Percentiles rank a stretch among this genome's conserved stretches.
These are phyloP conservation scores for Stereum hirsutum DNA, from an alignment of 1,284 basidiomycete genomes.

Conservation along the genomic window DNA sequence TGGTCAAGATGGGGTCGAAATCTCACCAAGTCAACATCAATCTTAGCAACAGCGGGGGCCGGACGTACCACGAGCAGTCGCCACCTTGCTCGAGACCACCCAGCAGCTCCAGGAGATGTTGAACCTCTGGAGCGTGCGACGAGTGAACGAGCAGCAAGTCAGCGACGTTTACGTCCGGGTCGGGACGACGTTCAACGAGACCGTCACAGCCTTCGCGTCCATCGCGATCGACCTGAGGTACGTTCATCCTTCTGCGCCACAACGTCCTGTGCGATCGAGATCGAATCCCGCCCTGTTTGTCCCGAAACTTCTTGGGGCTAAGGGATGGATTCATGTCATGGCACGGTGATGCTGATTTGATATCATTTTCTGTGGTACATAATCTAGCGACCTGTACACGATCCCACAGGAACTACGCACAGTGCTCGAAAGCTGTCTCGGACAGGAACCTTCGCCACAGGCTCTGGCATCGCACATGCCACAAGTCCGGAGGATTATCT, in stretches of 20 bases:
- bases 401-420: conserved; percentile 75
- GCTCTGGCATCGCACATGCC: conserved; percentile 75
- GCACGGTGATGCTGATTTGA: conserved; percentile 2
- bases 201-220: conserved; percentile 71
- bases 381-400: conserved; percentile 81
- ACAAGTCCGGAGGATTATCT: conserved; percentile 71
- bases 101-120: conserved; percentile 81
- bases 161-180: conserved; percentile 90
- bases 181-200: conserved; percentile 89
- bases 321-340: conserved; percentile 2
- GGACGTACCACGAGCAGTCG: conserved; percentile 65
- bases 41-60: conserved; percentile 8
- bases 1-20: no score
- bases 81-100: conserved; percentile 77
- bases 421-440: conserved; percentile 79
- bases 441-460: conserved; percentile 73
- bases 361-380: conserved; percentile 6
- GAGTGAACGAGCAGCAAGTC: conserved; percentile 70
- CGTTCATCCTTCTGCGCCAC: conserved; percentile 17
- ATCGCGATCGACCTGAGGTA: conserved; percentile 80
- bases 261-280: no score
- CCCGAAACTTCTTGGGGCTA: no score
- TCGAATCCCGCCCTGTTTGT: no score
- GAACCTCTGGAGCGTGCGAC: conserved; percentile 63
- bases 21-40: background rate